phyloP scores from a whole-genome alignment of 179 eudicot species.

The Nepenthes alata region DNA sequence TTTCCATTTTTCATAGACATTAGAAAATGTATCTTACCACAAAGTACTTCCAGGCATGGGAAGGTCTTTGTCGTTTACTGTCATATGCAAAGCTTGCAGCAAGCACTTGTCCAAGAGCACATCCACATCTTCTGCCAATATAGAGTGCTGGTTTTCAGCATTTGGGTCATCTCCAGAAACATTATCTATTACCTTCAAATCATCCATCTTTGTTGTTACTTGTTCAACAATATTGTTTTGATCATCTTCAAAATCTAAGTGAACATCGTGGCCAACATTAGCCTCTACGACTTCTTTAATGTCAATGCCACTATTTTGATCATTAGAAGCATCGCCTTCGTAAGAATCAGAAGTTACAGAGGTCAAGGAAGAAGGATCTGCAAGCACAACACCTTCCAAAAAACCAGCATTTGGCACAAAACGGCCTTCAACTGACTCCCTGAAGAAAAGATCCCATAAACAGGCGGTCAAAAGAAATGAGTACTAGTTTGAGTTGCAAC shows the following conservation, averaged over 20 bases:
- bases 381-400: conserved; percentile 58
- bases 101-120: conserved; percentile 67
- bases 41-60: conserved; percentile 90
- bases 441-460: conserved; percentile 15
- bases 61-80: conserved; percentile 81
- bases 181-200: conserved; percentile 36
- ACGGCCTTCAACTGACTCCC: conserved; percentile 77
- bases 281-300: conserved; percentile 30
- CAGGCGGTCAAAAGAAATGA: background rate
- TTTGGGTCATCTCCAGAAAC: conserved; percentile 22
- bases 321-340: conserved; percentile 33
- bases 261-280: conserved; percentile 16
- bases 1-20: background rate
- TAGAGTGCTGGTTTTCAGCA: conserved; percentile 34
- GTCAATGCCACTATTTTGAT: conserved; percentile 19
- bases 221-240: conserved; percentile 28
- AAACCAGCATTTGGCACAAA: conserved; percentile 92
- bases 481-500: background rate
- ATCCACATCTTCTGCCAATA: conserved; percentile 65
- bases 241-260: conserved; percentile 16
- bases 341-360: conserved; percentile 26
- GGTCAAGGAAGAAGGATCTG: conserved; percentile 54
- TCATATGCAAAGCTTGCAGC: conserved; percentile 86
- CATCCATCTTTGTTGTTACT: conserved; percentile 30
- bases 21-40: conserved; percentile 40